Base-by-base conservation (phyloP, 2,329 filamentous ascomycete genomes). In the Polytolypa hystricis region DNA sequence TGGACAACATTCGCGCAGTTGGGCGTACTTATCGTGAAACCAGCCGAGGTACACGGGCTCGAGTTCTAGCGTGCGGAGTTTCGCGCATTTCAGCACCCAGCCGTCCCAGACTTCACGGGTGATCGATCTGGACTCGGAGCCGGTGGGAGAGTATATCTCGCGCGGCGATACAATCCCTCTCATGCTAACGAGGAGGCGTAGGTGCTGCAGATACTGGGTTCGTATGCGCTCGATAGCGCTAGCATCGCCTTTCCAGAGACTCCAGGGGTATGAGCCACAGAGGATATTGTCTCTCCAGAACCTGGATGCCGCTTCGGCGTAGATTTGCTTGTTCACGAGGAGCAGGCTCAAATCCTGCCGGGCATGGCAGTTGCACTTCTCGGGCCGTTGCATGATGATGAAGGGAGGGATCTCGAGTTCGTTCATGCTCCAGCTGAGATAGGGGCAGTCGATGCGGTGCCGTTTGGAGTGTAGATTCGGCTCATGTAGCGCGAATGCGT, bases 251-350 rank as follows among this genome's bases (percentile, higher is more conserved):
- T n/a, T n/a, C n/a, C n/a, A n/a, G n/a, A n/a, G n/a, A n/a, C n/a
- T n/a, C n/a, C n/a, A n/a, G n/a, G n/a, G n/a, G n/a, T n/a, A n/a
- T n/a, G n/a, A n/a, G n/a, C n/a, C n/a, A n/a, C n/a, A n/a, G 30
- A 32, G n/a, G n/a, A 19, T n/a, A 18, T 32, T 32, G 8, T 19
- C 19, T 7, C 30, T 19, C 30, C 30, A 52, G 32, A 52, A 33
- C 5, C 43, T 29, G 21, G 39, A 16, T n/a, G 39, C 11, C 5
- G 38, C 42, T 32, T 52, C 49, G 20, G 35, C 17, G 23, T 46
- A 42, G 41, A 51, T 43, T 20, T 42, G 41, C 5, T 42, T 44
- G 34, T 46, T 47, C 11, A 38, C 40, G 17, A 48, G 33, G 6
- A 50, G 37, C 12, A 52, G 40, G 9, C 18, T 29, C 9, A 35